Evolutionary conservation across 1,284 basidiomycete genomes (phyloP).

Genomic region (Cutaneotrichosporon sp.): DNA sequence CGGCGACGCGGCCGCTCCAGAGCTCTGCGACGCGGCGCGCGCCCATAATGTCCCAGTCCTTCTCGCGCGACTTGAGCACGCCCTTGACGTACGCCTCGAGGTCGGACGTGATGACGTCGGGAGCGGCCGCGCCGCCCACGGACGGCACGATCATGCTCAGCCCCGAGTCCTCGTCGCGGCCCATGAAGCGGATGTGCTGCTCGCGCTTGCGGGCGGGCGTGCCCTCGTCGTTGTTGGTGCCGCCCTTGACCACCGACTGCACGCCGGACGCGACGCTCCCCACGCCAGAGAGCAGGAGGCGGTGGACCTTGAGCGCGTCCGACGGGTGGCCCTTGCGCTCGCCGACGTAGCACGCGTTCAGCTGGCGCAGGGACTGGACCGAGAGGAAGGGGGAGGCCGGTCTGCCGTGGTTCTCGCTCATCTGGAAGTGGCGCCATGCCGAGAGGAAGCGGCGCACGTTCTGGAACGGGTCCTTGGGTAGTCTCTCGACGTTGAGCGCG

Average conservation of each 20-base stretch:
- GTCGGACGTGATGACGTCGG: slow-evolving; percentile 46
- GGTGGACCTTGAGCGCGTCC: slow-evolving; percentile 44
- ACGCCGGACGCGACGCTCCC: slow-evolving; percentile 40
- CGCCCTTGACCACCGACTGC: slow-evolving; percentile 44
- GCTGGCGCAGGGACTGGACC: slow-evolving; percentile 32
- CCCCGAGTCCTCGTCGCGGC: slow-evolving; percentile 30
- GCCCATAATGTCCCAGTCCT: slow-evolving; percentile 48
- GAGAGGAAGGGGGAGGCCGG: slow-evolving; percentile 23
- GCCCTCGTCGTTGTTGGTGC: slow-evolving; percentile 30
- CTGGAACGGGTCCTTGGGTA: slow-evolving; percentile 48
- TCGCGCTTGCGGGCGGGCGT: slow-evolving; percentile 43
- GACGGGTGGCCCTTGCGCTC: slow-evolving; percentile 35
- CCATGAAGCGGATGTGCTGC: slow-evolving; percentile 37
- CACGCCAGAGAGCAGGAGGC: slow-evolving; percentile 42
- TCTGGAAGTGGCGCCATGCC: slow-evolving; percentile 38
- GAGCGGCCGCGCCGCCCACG: slow-evolving; percentile 42
- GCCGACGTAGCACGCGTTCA: slow-evolving; percentile 35
- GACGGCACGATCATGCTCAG: slow-evolving; percentile 41
- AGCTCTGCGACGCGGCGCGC: slow-evolving; percentile 43
- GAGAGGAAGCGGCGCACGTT: slow-evolving; percentile 37
- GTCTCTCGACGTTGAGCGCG: slow-evolving; percentile 39
- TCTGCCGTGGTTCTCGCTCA: slow-evolving; percentile 1
- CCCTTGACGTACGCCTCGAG: slow-evolving; percentile 46
- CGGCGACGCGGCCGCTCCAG: slow-evolving; percentile 39
- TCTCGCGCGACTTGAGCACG: slow-evolving; percentile 44